Evolutionary conservation across 2,329 filamentous ascomycete species (phyloP).

Genomic region (Clarireedia monteithiana): DNA sequence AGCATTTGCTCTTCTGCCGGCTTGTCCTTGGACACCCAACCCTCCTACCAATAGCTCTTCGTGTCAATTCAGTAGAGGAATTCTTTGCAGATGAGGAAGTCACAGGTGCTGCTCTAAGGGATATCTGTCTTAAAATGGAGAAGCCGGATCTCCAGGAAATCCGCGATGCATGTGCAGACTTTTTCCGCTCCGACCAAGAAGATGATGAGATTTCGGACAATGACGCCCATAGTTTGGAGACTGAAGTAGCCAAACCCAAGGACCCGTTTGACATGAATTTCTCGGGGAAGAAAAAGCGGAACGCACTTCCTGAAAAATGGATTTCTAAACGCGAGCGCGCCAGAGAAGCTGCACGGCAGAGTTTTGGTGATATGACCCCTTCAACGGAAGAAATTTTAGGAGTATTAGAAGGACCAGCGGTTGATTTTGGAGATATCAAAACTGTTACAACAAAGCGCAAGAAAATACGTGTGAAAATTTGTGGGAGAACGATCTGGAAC

Average conservation of each 20-base stretch:
- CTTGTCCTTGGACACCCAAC: constrained; percentile 38
- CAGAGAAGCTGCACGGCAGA: constrained; percentile 13
- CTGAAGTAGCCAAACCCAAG: background rate
- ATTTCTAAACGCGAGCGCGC: constrained; percentile 21
- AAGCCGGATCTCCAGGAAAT: constrained; percentile 41
- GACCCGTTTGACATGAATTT: constrained; percentile 8
- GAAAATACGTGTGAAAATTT: constrained; percentile 36
- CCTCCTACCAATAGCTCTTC: constrained; percentile 37
- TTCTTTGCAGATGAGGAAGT: constrained; percentile 37
- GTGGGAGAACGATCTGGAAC: constrained; percentile 42
- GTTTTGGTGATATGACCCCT: constrained; percentile 23
- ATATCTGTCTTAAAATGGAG: constrained; percentile 41
- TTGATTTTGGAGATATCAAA: constrained; percentile 30
- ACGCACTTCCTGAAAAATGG: constrained; percentile 22
- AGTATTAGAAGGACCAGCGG: constrained; percentile 18
- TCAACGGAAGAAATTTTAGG: constrained; percentile 19
- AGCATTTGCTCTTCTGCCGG: constrained; percentile 41
- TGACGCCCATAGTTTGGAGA: constrained; percentile 16
- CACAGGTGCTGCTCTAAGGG: constrained; percentile 36
- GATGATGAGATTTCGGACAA: constrained; percentile 30
- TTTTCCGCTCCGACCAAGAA: constrained; percentile 34
- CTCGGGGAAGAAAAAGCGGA: background rate
- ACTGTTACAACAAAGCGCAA: constrained; percentile 30
- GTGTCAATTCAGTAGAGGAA: constrained; percentile 36
- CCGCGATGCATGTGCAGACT: constrained; percentile 43